A percentile compares a stretch with the other conserved stretches of the same genome.
Conservation (phyloP, 768 basidiomycete species). For the Tricholoma bakamatsutake region DNA sequence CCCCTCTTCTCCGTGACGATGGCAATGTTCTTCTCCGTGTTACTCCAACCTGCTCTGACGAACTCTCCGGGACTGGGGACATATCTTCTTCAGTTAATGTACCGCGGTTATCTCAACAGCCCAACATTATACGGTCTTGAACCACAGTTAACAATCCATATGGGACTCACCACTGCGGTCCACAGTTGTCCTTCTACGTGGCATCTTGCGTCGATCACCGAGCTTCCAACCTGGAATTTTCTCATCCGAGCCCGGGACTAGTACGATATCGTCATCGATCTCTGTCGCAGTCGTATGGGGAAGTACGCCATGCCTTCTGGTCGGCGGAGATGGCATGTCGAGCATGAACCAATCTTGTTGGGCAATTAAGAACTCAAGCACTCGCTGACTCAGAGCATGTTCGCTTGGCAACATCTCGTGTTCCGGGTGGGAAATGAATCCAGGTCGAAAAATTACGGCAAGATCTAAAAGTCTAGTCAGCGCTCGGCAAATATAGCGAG, state of each 20-base stretch:
- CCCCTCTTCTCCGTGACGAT: conserved; percentile 35
- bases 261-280: conserved; percentile 38
- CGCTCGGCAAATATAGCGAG: background rate
- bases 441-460: conserved; percentile 95
- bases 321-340: conserved; percentile 71
- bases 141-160: conserved; percentile 1
- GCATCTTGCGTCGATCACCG: conserved; percentile 38
- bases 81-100: conserved; percentile 31
- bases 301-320: conserved; percentile 3
- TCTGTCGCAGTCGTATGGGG: conserved; percentile 24
- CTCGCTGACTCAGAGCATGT: conserved; percentile 82
- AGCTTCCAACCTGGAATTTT: conserved; percentile 53
- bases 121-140: background rate
- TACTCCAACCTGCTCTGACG: conserved; percentile 29
- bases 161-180: conserved; percentile 32
- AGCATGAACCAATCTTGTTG: conserved; percentile 95
- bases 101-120: conserved; percentile 16
- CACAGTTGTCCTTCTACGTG: conserved; percentile 53
- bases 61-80: conserved; percentile 43
- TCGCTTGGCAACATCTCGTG: conserved; percentile 85
- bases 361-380: conserved; percentile 93
- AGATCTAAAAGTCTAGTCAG: conserved; percentile 55
- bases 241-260: conserved; percentile 40
- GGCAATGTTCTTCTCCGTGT: conserved; percentile 66
- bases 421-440: conserved; percentile 81